Base-by-base conservation (phyloP, 495 filamentous ascomycete genomes). In the Penicillium pulvis region DNA sequence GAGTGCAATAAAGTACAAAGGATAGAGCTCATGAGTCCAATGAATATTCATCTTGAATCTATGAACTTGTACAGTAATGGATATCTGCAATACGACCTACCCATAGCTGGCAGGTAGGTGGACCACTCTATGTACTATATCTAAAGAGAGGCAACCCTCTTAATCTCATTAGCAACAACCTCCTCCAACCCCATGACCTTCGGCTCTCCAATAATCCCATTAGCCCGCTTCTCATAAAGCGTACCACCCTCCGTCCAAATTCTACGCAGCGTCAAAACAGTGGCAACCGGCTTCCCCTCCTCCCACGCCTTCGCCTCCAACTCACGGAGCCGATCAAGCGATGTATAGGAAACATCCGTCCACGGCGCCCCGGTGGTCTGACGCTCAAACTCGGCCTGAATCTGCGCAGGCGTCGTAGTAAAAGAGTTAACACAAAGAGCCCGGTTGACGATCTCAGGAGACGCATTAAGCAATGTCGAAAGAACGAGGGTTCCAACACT, bases 191-290 rank as follows among this genome's bases (percentile, higher is more conserved):
- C 74, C 46, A 83, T 77, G 54, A 81, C 70, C 9, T 79, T 71
- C 19, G 74, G 76, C 1, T 71, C 71, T 31, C 69, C 73, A 55
- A 91, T 76, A 24, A 78, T 53, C 10, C 74, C 79, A 64, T 91
- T 90, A 61, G 89, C 87, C 19, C 85, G 80, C 71, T 84, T 77
- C 9, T 79, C 79, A 67, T 91, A 90, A 54, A 90, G 64, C 1
- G 88, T 90, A 1, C 87, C 84, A 0, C 88, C 88, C 64, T 89
- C 83, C 0, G 83, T 81, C 88, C 87, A 90, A 45, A 90, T 90
- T 24, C 87, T 76, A 50, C 83, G 71, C 61, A 90, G 72, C 0
- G 88, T 89, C 39, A 78, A 70, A 1, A 66, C 53, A 0, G 83
- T 85, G n/a, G 87, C 85, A 20, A 62, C 30, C 2, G 85, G 83